These are phyloP conservation scores for Exophiala lecanii-corni DNA, from an alignment of 2,329 filamentous ascomycete species.

Conservation along the genomic window DNA sequence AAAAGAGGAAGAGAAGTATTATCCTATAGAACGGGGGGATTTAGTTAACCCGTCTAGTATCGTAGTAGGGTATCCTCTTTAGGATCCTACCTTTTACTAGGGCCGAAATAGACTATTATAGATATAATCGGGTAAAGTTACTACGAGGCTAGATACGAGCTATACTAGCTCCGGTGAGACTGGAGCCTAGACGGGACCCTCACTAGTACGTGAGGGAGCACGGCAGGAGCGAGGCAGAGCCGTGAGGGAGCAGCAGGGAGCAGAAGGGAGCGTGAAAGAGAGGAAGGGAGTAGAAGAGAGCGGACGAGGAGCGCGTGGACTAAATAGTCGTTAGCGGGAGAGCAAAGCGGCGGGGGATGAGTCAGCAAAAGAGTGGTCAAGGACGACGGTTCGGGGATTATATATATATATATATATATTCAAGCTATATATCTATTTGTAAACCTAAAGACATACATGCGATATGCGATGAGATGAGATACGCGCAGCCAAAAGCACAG, in stretches of 20 bases:
- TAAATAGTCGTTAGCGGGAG: slow-evolving; percentile 24
- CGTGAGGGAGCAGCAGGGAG: background rate
- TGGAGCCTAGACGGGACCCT: slow-evolving; percentile 14
- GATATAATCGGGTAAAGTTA: slow-evolving; percentile 9
- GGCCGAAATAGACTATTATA: slow-evolving; percentile 11
- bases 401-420: slow-evolving; percentile 4
- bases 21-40: slow-evolving; percentile 12
- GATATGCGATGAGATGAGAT: too few species aligned
- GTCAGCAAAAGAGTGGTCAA: slow-evolving; percentile 10
- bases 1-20: slow-evolving; percentile 13
- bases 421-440: too few species aligned
- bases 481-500: too few species aligned
- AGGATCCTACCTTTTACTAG: slow-evolving; percentile 12
- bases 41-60: slow-evolving; percentile 10
- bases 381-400: slow-evolving; percentile 1
- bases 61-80: slow-evolving; percentile 4
- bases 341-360: slow-evolving; percentile 23
- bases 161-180: slow-evolving; percentile 11
- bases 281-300: slow-evolving; percentile 18
- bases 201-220: slow-evolving; percentile 8
- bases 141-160: slow-evolving; percentile 3
- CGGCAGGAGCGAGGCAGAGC: slow-evolving; percentile 15
- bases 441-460: too few species aligned
- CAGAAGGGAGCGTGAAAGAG: slow-evolving; percentile 14
- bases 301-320: slow-evolving; percentile 21